Evolutionary conservation across 1,284 basidiomycete genomes (phyloP), one percentile per base, ranked within the genome.

Genomic region (Ceratobasidium sp.): DNA sequence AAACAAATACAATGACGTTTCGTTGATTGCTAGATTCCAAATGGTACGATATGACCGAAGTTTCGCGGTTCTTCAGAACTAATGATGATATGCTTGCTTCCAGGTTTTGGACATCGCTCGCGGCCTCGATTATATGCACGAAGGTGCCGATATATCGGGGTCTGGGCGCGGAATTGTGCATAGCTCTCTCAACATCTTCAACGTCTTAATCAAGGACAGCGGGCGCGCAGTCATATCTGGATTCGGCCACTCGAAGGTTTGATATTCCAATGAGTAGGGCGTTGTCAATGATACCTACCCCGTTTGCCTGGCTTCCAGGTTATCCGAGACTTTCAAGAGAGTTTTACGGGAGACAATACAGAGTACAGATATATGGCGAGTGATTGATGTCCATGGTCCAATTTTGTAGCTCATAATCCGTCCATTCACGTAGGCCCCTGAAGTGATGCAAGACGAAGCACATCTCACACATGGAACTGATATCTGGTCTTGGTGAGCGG

Each of bases 161-260:
- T 44, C 43, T 6, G 49, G 71, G 7, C 34, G 59, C 22, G 74
- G 74, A 11, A 22, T 76, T 3, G 74, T 76, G 6, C 74, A 76
- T 51, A 59, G 64, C 15, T 64, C 65, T 5, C 37, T 76, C 0
- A 76, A 76, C 22, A 66, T 67, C 9, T 68, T 32, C 64, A 67
- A 76, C 37, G 43, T 76, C 6, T 52, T 76, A 5, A 66, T 76
- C 22, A 76, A 76, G n/a, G 74, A 76, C 34, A 76, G 74, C n/a
- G 74, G 74, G 2, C 64, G 65, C 22, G 65, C 65, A 5, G 74
- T 59, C 8, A 76, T 76, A 13, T 76, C 74, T 22, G 74, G 74
- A 0, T 76, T 76, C 13, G 65, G 74, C 11, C 74, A 76, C 49
- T 40, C 74, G 0, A 76, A 76, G 54, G 74, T 76, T 43, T 15